Percentiles rank a stretch among this genome's conserved stretches.
These are phyloP conservation scores for Schizonepeta tenuifolia DNA, from an alignment of 257 asterid species.

Conservation along the genomic window DNA sequence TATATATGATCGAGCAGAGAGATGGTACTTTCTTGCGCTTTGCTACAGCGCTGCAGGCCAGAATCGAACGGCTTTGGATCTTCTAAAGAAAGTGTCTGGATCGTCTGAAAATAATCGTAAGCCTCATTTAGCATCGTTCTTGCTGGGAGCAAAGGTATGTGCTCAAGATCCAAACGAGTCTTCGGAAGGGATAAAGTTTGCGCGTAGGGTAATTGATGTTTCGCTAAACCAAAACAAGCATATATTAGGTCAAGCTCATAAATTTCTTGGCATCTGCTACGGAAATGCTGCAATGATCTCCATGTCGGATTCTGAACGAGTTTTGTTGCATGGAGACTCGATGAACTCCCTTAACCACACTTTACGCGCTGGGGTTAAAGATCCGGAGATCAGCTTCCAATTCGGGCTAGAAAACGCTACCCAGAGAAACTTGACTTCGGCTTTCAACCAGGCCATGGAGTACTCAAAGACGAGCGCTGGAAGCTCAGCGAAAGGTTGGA, in stretches of 20 bases:
- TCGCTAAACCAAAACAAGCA: constrained; percentile 49
- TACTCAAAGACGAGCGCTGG: constrained; percentile 61
- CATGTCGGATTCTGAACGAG: constrained; percentile 64
- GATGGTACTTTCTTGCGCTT: constrained; percentile 93
- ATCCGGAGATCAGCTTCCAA: constrained; percentile 59
- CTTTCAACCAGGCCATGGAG: constrained; percentile 59
- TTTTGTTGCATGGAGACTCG: constrained; percentile 54
- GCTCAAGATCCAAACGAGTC: constrained; percentile 57
- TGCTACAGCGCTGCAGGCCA: constrained; percentile 79
- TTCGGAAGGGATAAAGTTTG: constrained; percentile 58
- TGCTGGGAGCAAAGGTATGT: constrained; percentile 86
- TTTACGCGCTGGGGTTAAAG: constrained; percentile 38
- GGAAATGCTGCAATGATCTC: constrained; percentile 74
- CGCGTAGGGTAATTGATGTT: constrained; percentile 48
- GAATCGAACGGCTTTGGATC: constrained; percentile 57
- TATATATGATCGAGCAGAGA: constrained; percentile 56
- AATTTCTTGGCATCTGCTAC: constrained; percentile 79
- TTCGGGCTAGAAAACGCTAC: constrained; percentile 72
- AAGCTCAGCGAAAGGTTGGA: constrained; percentile 70
- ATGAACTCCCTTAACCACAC: constrained; percentile 49
- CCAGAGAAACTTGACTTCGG: constrained; percentile 67
- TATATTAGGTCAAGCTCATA: constrained; percentile 54
- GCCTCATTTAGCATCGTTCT: constrained; percentile 58
- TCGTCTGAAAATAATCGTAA: constrained; percentile 52
- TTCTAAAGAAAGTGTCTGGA: constrained; percentile 64